These are phyloP conservation scores for Russula sp. DNA, from an alignment of 768 basidiomycete genomes.

Conservation along the genomic window DNA sequence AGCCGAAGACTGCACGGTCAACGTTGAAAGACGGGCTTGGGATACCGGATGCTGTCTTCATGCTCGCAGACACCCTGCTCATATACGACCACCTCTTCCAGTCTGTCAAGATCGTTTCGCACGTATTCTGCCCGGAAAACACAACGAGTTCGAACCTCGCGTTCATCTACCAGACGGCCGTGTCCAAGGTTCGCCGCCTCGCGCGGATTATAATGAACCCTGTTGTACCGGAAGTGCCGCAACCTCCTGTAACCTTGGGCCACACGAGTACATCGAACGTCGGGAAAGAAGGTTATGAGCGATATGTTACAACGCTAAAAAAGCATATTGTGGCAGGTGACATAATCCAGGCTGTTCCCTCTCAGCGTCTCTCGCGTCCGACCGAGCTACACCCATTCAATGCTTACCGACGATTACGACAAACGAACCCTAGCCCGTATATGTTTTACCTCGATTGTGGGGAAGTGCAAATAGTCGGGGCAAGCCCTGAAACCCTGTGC, in stretches of 20 bases:
- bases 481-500: constrained; percentile 96
- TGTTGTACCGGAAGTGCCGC: constrained; percentile 60
- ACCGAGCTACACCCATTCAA: constrained; percentile 95
- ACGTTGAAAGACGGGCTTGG: constrained; percentile 71
- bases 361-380: constrained; percentile 81
- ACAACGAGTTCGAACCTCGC: constrained; percentile 64
- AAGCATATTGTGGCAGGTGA: constrained; percentile 94
- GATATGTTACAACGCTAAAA: constrained; percentile 88
- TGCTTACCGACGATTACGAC: constrained; percentile 88
- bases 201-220: constrained; percentile 61
- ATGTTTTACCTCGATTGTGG: constrained; percentile 98
- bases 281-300: constrained; percentile 88
- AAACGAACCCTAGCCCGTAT: constrained; percentile 96
- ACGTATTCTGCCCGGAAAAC: constrained; percentile 82
- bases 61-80: constrained; percentile 93
- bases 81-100: constrained; percentile 98
- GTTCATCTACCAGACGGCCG: constrained; percentile 87
- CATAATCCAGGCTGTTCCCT: constrained; percentile 98
- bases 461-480: constrained; percentile 92
- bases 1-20: constrained; percentile 84
- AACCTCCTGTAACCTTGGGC: constrained; percentile 63
- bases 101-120: constrained; percentile 91
- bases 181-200: constrained; percentile 76
- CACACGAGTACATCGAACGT: constrained; percentile 80
- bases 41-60: constrained; percentile 96